Evolutionary conservation across 2,329 filamentous ascomycete genomes (phyloP).

Genomic region (Aspergillus terreus): DNA sequence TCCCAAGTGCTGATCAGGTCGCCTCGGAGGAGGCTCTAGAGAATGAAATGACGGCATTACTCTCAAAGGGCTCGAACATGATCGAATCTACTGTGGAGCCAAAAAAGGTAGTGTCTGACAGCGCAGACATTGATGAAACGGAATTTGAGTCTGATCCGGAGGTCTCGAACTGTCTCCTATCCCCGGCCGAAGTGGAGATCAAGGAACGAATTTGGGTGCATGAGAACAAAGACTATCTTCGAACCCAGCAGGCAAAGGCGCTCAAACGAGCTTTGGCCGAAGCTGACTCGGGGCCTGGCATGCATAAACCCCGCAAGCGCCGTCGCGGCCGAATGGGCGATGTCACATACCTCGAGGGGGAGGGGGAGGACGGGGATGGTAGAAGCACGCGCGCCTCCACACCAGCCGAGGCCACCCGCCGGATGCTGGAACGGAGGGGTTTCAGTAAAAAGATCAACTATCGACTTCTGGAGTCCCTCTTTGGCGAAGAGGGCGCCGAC

Average conservation of each 20-base stretch:
- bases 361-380: conserved; percentile 58
- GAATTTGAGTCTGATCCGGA: conserved; percentile 91
- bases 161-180: conserved; percentile 74
- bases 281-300: conserved; percentile 39
- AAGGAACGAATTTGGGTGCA: conserved; percentile 95
- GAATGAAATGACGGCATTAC: conserved; percentile 66
- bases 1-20: conserved; percentile 57
- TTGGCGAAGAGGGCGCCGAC: conserved; percentile 33
- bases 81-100: conserved; percentile 23
- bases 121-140: conserved; percentile 63
- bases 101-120: conserved; percentile 50
- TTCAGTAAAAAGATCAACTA: conserved; percentile 77
- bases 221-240: conserved; percentile 89
- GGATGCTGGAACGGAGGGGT: conserved; percentile 63
- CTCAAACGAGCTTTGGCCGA: conserved; percentile 67
- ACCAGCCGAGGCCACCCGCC: conserved; percentile 65
- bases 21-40: conserved; percentile 61
- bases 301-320: conserved; percentile 48
- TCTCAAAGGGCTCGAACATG: conserved; percentile 43
- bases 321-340: conserved; percentile 46
- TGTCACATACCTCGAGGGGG: conserved; percentile 43
- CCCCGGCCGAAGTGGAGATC: conserved; percentile 67
- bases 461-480: conserved; percentile 36
- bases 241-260: conserved; percentile 77
- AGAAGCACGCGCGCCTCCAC: conserved; percentile 64